Base-by-base conservation (phyloP, 2,329 filamentous ascomycete species). In the Claviceps sp. region DNA sequence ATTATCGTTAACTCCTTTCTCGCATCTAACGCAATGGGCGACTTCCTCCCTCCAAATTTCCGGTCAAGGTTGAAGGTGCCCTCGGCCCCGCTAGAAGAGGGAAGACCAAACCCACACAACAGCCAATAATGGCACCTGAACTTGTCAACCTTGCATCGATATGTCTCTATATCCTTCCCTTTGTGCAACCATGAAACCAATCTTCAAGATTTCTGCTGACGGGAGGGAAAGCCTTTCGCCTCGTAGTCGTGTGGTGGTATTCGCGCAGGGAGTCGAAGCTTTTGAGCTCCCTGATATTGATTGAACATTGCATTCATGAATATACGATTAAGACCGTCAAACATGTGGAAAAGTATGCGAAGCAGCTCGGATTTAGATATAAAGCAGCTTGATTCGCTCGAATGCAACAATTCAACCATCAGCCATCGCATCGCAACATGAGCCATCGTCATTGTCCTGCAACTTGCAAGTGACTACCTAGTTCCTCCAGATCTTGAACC, bases 261-360 rank as follows among this genome's bases (percentile, higher is more conserved):
- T 45, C 8, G 2, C 20, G 49, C 14, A 51, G 37, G 20, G 48
- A 22, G 48, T 22, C 5, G 14, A 24, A 26, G 43, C 30, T 24
- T n/a, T n/a, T 20, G 42, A 48, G 7, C 49, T 54, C 55, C 53
- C 54, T 47, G 50, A 44, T 36, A 58, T 54, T 54, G 51, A 24
- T 14, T 22, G 30, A 34, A 34, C 30, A 34, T 34, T 34, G 1
- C 30, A 11, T 34, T 11, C 30, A 11, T 11, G 30, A 34, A 34
- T 34, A 11, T 34, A 34, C 3, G 9, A 34, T 34, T 34, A 20
- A 14, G 14, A 14, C 20, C 5, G 42, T 9, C 11, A 24, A 37
- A 13, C 18, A 38, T 22, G 8, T 34, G 26, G n/a, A 14, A 44
- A 14, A 24, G 26, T 2, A 30, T n/a, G 20, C 37, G 37, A 47